These are phyloP conservation scores for Corymbia calophylla DNA, from an alignment of 441 rosid species.

Conservation along the genomic window DNA sequence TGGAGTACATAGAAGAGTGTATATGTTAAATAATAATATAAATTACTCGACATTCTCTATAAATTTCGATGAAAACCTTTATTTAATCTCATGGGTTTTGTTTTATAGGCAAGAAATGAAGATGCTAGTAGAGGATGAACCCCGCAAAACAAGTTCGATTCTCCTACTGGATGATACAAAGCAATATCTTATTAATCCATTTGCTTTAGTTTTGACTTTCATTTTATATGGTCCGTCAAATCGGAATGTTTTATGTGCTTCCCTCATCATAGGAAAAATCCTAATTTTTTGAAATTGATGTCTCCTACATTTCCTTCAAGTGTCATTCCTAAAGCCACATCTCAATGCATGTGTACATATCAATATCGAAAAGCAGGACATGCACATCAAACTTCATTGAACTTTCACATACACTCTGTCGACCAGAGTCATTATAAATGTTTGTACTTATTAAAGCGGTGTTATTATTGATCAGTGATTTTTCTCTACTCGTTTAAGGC, in stretches of 20 bases:
- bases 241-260: neutral
- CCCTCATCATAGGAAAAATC: neutral
- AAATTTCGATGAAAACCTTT: no score
- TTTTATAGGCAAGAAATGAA: neutral
- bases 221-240: neutral
- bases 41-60: neutral
- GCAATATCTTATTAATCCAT: neutral
- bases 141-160: neutral
- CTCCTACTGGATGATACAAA: neutral
- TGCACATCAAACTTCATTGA: neutral
- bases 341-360: neutral
- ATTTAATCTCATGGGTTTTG: neutral
- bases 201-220: neutral
- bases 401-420: neutral
- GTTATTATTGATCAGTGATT: neutral
- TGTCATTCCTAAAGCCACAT: neutral
- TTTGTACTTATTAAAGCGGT: neutral
- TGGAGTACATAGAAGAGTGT: rapidly evolving
- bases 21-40: no score
- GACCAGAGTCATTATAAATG: neutral
- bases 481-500: neutral
- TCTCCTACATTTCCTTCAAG: neutral
- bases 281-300: neutral
- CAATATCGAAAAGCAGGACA: neutral
- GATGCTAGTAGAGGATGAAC: neutral